phyloP scores from a whole-genome alignment of 2,329 filamentous ascomycete species.

The Phaeosphaeriaceae sp. region DNA sequence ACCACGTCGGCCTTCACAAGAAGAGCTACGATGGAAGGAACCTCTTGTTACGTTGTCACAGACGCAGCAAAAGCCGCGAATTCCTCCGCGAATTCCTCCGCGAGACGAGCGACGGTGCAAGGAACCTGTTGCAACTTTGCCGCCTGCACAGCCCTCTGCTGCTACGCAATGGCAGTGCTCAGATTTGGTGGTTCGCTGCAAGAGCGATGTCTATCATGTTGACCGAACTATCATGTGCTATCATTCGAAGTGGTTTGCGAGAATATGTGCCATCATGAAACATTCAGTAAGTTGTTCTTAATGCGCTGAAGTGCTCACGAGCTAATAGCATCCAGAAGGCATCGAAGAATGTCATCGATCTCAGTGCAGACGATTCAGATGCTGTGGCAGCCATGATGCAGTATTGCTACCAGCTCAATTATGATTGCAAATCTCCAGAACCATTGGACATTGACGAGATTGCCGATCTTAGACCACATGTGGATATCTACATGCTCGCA shows the following conservation, averaged over 20 bases:
- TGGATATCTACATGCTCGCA: constrained; percentile 39
- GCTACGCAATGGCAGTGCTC: constrained; percentile 26
- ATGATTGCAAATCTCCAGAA: constrained; percentile 31
- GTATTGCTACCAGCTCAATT: constrained; percentile 42
- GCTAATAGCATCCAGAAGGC: constrained; percentile 28
- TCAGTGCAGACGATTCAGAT: constrained; percentile 38
- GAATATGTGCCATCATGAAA: constrained; percentile 35
- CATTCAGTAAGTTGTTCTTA: constrained; percentile 18
- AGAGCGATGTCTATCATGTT: constrained; percentile 37
- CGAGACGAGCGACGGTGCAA: neutral
- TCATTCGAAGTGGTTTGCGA: constrained; percentile 39
- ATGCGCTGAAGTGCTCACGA: neutral
- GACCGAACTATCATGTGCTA: constrained; percentile 39
- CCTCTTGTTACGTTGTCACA: neutral
- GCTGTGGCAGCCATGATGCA: constrained; percentile 44
- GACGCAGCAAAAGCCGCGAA: neutral
- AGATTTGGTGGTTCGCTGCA: constrained; percentile 38
- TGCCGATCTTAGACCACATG: constrained; percentile 31
- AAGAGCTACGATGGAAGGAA: neutral
- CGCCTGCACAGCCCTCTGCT: constrained; percentile 4
- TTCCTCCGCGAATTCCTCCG: no score
- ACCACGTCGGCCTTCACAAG: constrained; percentile 3
- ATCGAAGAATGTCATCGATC: constrained; percentile 33
- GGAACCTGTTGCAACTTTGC: neutral
- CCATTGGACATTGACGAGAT: constrained; percentile 24